Evolutionary conservation across 2,329 filamentous ascomycete species (phyloP).

Genomic region (Tolypocladium amazonense): DNA sequence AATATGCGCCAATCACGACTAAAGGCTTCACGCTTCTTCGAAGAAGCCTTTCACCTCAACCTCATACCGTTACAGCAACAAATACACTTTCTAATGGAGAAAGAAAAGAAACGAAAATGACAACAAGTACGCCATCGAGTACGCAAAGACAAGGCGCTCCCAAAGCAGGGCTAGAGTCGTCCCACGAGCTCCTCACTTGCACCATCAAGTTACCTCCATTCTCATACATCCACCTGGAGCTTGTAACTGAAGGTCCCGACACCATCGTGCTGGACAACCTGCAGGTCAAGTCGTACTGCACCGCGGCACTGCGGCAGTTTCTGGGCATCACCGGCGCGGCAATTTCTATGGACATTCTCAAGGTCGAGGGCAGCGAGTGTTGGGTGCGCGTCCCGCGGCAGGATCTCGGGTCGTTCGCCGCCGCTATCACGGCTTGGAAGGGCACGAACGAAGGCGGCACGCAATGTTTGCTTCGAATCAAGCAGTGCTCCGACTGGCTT

Average conservation of each 20-base stretch:
- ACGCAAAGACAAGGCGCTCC: constrained; percentile 12
- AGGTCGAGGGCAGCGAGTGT: constrained; percentile 40
- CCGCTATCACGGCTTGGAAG: constrained; percentile 55
- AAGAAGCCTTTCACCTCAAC: background rate
- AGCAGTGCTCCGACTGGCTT: constrained; percentile 53
- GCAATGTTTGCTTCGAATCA: constrained; percentile 43
- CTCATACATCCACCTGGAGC: constrained; percentile 46
- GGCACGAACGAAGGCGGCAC: constrained; percentile 31
- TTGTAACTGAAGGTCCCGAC: constrained; percentile 22
- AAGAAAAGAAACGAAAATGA: background rate
- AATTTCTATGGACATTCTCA: constrained; percentile 61
- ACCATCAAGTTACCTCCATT: constrained; percentile 42
- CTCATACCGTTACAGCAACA: background rate
- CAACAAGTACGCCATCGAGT: constrained; percentile 5
- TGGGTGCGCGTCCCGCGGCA: constrained; percentile 56
- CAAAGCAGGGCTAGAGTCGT: constrained; percentile 23
- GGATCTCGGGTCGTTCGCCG: constrained; percentile 50
- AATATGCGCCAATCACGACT: background rate
- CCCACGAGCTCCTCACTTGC: constrained; percentile 37
- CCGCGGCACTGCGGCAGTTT: constrained; percentile 53
- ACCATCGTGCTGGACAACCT: constrained; percentile 43
- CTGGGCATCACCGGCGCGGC: constrained; percentile 58
- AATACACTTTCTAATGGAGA: background rate
- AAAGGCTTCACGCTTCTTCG: background rate
- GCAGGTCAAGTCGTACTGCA: constrained; percentile 52